phyloP scores from a whole-genome alignment of 2,329 filamentous ascomycete genomes.

The Chrysoporthe puriensis region DNA sequence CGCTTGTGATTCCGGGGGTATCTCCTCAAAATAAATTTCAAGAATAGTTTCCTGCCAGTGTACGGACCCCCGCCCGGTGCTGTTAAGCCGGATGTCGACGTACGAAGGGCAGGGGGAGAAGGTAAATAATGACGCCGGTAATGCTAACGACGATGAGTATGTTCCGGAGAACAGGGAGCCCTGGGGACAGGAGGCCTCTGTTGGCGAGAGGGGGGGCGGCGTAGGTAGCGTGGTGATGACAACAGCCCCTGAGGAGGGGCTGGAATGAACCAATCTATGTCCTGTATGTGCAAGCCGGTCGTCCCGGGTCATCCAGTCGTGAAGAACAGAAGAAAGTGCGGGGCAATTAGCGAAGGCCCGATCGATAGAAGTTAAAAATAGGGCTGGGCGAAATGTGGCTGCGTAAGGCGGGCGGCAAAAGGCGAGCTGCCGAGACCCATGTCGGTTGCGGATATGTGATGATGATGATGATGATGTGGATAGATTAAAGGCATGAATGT shows the following conservation, averaged over 20 bases:
- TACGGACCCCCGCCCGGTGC: constrained; percentile 15
- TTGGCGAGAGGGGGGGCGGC: neutral
- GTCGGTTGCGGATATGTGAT: neutral
- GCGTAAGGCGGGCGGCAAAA: constrained; percentile 6
- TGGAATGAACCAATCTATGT: neutral
- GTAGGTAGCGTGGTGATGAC: constrained; percentile 1
- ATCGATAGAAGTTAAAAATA: neutral
- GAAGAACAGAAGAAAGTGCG: neutral
- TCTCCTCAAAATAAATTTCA: constrained; percentile 25
- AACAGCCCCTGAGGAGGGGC: neutral
- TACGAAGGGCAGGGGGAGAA: neutral
- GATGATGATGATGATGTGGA: neutral
- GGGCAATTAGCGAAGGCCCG: neutral
- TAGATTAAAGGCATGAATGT: neutral
- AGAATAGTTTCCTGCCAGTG: constrained; percentile 12
- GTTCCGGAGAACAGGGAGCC: neutral
- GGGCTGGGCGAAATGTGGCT: neutral
- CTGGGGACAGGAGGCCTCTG: neutral
- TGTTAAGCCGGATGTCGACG: constrained; percentile 14
- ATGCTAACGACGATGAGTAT: constrained; percentile 15
- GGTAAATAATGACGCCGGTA: constrained; percentile 16
- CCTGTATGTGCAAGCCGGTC: constrained; percentile 12
- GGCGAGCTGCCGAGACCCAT: neutral
- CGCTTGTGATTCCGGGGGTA: constrained; percentile 25
- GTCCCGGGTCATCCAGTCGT: constrained; percentile 15